Percentiles rank a stretch among this genome's conserved stretches.
These are phyloP conservation scores for Apiospora kogelbergensis DNA, from an alignment of 2,329 filamentous ascomycete species.

Conservation along the genomic window DNA sequence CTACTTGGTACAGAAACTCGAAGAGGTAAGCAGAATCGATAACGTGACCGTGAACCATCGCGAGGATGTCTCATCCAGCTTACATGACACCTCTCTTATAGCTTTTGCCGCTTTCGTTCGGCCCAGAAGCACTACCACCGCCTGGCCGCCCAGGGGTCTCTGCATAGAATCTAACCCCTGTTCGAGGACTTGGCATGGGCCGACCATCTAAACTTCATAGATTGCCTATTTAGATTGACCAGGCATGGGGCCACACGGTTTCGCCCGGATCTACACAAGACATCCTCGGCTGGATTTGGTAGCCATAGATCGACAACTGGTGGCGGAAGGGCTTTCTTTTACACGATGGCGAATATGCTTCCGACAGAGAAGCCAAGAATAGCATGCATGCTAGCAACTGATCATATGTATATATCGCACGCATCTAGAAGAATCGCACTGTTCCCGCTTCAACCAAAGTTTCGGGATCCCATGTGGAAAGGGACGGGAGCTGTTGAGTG, in stretches of 20 bases:
- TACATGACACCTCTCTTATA: slow-evolving; percentile 29
- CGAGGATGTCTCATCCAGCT: not conserved
- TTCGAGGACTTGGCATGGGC: not conserved
- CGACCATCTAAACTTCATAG: not conserved
- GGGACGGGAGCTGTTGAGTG: not conserved
- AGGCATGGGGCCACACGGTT: not conserved
- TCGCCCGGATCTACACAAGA: not conserved
- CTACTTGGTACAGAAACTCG: slow-evolving; percentile 68
- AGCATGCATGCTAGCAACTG: not conserved
- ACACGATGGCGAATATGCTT: not conserved
- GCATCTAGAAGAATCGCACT: not conserved
- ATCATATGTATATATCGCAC: not conserved
- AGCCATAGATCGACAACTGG: not conserved
- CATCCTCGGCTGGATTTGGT: too few relatives aligned
- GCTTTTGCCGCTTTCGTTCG: slow-evolving; percentile 69
- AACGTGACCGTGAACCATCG: not conserved
- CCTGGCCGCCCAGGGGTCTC: slow-evolving; percentile 21
- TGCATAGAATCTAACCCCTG: not conserved
- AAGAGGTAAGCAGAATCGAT: slow-evolving; percentile 52
- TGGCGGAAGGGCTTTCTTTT: not conserved
- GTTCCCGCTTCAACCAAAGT: not conserved
- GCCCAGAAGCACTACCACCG: slow-evolving; percentile 57
- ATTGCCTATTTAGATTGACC: not conserved
- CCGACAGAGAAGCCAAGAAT: not conserved
- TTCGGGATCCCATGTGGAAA: not conserved